Conservation (phyloP, 768 basidiomycete species). For the Suillus brevipes region DNA sequence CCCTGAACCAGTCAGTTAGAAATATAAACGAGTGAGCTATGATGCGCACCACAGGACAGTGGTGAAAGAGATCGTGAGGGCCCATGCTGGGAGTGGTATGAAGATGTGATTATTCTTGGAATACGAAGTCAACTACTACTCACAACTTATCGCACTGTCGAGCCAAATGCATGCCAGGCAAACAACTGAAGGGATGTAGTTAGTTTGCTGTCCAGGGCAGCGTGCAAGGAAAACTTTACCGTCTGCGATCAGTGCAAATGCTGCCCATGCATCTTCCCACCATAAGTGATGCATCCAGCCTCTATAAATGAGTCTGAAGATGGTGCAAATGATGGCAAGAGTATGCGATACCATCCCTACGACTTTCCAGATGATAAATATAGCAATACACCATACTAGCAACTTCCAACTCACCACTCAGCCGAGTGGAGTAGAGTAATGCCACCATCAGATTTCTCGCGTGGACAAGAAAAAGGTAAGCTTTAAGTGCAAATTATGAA, state of each 20-base stretch:
- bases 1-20: slow-evolving; percentile 17
- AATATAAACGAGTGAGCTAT: neutral
- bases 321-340: slow-evolving; percentile 24
- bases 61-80: slow-evolving; percentile 14
- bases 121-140: slow-evolving; percentile 5
- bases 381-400: neutral
- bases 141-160: slow-evolving; percentile 5
- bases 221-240: neutral
- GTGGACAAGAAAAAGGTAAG: neutral
- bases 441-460: neutral
- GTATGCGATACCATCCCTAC: slow-evolving; percentile 18
- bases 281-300: slow-evolving; percentile 23
- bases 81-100: slow-evolving; percentile 13
- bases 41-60: slow-evolving; percentile 23
- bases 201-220: neutral
- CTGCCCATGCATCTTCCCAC: slow-evolving; percentile 32
- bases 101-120: neutral
- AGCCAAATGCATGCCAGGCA: slow-evolving; percentile 17
- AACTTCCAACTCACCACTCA: neutral
- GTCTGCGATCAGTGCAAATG: slow-evolving; percentile 24
- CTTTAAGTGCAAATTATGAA: neutral
- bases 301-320: slow-evolving; percentile 25
- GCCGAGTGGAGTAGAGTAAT: neutral
- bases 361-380: slow-evolving; percentile 13
- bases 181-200: neutral